A percentile compares a stretch with the other conserved stretches of the same genome.
These are phyloP conservation scores for Oidium heveae DNA, from an alignment of 2,329 filamentous ascomycete species.

Conservation along the genomic window DNA sequence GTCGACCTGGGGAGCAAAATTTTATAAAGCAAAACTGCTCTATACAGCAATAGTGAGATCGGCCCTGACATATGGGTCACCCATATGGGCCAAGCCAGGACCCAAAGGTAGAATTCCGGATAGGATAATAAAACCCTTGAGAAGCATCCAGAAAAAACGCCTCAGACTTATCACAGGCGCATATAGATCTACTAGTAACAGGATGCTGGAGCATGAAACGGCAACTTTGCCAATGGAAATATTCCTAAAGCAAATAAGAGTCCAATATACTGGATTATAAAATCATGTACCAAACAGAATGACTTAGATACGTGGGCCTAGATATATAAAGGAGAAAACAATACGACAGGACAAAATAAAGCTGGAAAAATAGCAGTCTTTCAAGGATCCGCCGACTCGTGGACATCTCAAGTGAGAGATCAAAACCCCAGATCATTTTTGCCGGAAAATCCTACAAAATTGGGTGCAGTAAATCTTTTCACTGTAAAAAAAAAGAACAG, in stretches of 20 bases:
- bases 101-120: neutral
- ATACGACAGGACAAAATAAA: too few relatives aligned
- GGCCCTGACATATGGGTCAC: neutral
- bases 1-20: neutral
- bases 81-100: neutral
- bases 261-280: neutral
- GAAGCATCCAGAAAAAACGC: neutral
- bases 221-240: neutral
- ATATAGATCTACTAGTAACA: neutral
- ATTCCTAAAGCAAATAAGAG: neutral
- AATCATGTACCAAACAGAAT: too few relatives aligned
- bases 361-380: too few relatives aligned
- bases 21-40: neutral
- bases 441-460: too few relatives aligned
- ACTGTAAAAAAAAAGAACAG: too few relatives aligned
- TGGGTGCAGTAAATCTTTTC: too few relatives aligned
- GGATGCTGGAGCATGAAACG: neutral
- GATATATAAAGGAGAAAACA: too few relatives aligned
- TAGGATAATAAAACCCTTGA: too few relatives aligned
- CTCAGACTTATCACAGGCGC: neutral
- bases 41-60: neutral
- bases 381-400: too few relatives aligned
- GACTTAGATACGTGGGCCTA: too few relatives aligned
- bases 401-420: too few relatives aligned
- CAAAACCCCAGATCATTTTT: too few relatives aligned